A percentile compares a stretch with the other conserved stretches of the same genome.
Evolutionary conservation across 2,329 filamentous ascomycete species (phyloP).

Genomic region (Pseudopithomyces maydicus): DNA sequence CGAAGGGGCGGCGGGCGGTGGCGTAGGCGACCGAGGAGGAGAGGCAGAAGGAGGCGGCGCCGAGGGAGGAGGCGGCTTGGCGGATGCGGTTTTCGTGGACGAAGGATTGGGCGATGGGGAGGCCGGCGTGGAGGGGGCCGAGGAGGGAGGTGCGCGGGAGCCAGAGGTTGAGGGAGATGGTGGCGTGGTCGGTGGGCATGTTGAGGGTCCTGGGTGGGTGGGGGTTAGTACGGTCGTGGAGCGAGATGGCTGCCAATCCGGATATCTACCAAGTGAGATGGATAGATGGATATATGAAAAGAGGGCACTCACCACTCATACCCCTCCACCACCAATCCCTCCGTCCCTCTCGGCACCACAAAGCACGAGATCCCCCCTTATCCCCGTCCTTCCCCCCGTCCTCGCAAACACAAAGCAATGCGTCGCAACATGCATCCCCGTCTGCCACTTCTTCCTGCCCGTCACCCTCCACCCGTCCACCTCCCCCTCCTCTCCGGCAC

Average conservation of each 20-base stretch:
- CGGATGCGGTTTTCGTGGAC: constrained; percentile 69
- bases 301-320: constrained; percentile 57
- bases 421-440: constrained; percentile 65
- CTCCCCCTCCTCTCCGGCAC: constrained; percentile 50
- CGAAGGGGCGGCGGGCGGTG: constrained; percentile 59
- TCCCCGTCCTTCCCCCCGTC: constrained; percentile 60
- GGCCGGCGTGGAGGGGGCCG: constrained; percentile 58
- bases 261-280: not conserved
- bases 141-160: constrained; percentile 60
- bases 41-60: constrained; percentile 65
- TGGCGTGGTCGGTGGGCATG: constrained; percentile 70
- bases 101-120: constrained; percentile 68
- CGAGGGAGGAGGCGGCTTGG: constrained; percentile 66
- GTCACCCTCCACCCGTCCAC: constrained; percentile 59
- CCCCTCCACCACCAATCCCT: constrained; percentile 59
- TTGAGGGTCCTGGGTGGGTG: constrained; percentile 59
- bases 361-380: constrained; percentile 65
- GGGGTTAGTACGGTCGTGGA: not conserved
- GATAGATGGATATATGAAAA: not conserved
- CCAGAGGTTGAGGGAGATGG: constrained; percentile 62
- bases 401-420: constrained; percentile 67
- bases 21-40: constrained; percentile 63
- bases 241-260: not conserved
- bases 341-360: constrained; percentile 59
- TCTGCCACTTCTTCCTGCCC: constrained; percentile 69